Base-by-base conservation (phyloP, 139 green algal species). In the Chlorella sp. region DNA sequence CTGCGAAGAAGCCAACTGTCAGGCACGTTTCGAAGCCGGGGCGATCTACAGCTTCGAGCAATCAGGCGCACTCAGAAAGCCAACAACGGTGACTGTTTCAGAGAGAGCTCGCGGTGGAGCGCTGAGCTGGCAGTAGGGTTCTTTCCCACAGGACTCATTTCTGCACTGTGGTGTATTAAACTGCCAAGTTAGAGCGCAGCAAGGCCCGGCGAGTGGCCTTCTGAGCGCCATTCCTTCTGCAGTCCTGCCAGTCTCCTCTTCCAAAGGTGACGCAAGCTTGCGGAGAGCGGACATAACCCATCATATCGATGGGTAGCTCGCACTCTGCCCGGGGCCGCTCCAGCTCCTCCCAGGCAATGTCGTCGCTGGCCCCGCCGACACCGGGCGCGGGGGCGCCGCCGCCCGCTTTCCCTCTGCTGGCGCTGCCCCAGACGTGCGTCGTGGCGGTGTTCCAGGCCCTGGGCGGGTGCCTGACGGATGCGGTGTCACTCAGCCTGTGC, bases 371-470 rank as follows among this genome's bases (percentile, higher is more conserved):
- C 39, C 16, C 12, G 42, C 42, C 79, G 4, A 24, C 42, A 0
- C 30, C 79, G 14, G 42, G 15, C 28, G 79, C 79, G 0, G 30
- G 28, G 21, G 30, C 32, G 12, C 30, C 42, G 42, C 30, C 30
- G 42, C 48, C 28, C 30, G 15, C 42, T 34, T 81, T 85, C 3
- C 79, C 79, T 30, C 79, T 85, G 30, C 53, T 85, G 42, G 79
- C 57, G 30, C 28, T 85, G 79, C 79, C 79, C 16, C 42, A 42
- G 0, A 28, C 57, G 22, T 64, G 53, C 30, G 9, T 88, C 18
- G 42, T 88, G 84, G 28, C 26, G 16, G 77, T 91, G 36, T 91
- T 91, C 16, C 7, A 61, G 28, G 24, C 66, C 15, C 73, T 91
- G 16, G 16, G 26, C 0, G 28, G 34, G n/a, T 53, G n/a, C 32